Evolutionary conservation across 2,329 filamentous ascomycete species (phyloP), one percentile per base, ranked within the genome.

Genomic region (Colletotrichum tabaci): DNA sequence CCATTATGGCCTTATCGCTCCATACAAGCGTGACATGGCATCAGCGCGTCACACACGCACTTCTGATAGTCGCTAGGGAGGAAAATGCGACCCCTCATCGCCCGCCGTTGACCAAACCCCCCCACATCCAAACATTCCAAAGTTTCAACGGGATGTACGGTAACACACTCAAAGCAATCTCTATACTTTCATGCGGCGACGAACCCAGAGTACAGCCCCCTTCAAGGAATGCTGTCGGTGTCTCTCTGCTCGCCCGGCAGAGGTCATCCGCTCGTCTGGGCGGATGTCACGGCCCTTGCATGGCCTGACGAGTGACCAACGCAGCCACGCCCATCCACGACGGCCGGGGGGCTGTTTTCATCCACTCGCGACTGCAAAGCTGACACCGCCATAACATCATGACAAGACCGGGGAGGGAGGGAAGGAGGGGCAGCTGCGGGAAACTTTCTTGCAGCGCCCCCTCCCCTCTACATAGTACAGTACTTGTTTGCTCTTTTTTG

Each of bases 291-390:
- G 47, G 65, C 44, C 57, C 61, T 63, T 35, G 35, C 38, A 55
- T 71, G 58, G 65, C 53, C 56, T 64, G 58, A 71, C 46, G 58
- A 38, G 35, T 71, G 65, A 71, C 65, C 69, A 38, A 42, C 63
- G 65, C 69, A 71, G 69, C 65, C 65, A 68, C 65, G 52, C 40
- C 46, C 57, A 50, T 63, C 69, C 69, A 69, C 69, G 69, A 68
- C 65, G 69, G 15, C 61, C 60, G 46, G 66, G 52, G 46, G 66
- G 52, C 65, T 60, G 69, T 64, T 68, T 64, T 69, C 69, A 18
- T 68, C 69, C 69, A 68, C 44, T 63, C 46, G 55, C 52, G 46
- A n/a, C 44, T 21, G 58, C 38, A 46, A 60, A 67, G 67, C 67
- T 67, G 63, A 71, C 67, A 71, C 67, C 67, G 57, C 64, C 67